phyloP scores from a whole-genome alignment of 139 green algal species.

The Pseudopediastrum boryanum region DNA sequence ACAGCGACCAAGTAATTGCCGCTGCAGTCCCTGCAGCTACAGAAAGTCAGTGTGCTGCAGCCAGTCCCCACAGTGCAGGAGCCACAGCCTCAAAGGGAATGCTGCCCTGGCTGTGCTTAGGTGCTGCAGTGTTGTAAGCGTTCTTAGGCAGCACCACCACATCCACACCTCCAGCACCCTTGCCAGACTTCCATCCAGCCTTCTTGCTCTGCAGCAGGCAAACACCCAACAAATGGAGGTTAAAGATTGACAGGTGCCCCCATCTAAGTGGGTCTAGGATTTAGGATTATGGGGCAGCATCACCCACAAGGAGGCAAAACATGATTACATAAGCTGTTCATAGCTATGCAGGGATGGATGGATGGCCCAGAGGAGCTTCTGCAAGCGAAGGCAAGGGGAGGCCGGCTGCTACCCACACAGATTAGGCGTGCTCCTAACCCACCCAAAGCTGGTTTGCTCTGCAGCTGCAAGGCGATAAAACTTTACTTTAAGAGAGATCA shows the following conservation, averaged over 20 bases:
- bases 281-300: neutral
- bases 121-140: conserved; percentile 34
- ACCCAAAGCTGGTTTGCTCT: no score
- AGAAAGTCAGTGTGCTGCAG: no score
- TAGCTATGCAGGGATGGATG: neutral
- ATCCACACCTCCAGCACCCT: conserved; percentile 30
- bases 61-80: conserved; percentile 33
- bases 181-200: conserved; percentile 31
- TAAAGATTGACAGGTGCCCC: conserved; percentile 1
- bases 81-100: conserved; percentile 46
- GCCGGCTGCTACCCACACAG: no score
- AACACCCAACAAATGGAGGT: neutral
- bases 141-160: conserved; percentile 38
- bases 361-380: neutral
- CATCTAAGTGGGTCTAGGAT: no score
- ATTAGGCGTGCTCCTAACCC: no score
- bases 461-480: no score
- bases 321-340: neutral
- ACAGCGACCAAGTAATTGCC: no score
- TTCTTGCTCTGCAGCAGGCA: conserved; percentile 18
- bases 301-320: neutral
- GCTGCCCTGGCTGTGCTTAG: conserved; percentile 39
- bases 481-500: no score
- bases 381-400: neutral
- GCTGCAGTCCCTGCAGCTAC: no score